These are phyloP conservation scores for Lepidopterella palustris DNA, from an alignment of 495 filamentous ascomycete species.

Conservation along the genomic window DNA sequence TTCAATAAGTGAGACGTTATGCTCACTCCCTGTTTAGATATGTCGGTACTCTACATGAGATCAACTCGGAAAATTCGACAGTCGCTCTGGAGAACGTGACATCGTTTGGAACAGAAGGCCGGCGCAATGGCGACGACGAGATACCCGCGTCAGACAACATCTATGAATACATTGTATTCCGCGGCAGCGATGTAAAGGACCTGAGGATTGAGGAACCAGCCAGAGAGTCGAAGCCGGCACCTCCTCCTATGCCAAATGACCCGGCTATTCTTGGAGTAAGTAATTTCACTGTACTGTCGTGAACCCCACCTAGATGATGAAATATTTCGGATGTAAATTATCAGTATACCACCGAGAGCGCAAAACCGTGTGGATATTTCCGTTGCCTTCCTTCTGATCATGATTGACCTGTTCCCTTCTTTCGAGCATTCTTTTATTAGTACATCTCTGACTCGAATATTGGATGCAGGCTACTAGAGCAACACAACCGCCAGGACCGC, in stretches of 20 bases:
- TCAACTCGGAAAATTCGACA: conserved; percentile 93
- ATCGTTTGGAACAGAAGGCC: conserved; percentile 89
- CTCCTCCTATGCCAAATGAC: conserved; percentile 79
- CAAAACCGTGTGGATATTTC: conserved; percentile 93
- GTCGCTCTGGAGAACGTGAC: conserved; percentile 93
- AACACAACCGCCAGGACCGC: conserved; percentile 10
- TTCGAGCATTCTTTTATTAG: background rate
- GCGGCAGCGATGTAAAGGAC: conserved; percentile 97
- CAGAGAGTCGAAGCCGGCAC: conserved; percentile 62
- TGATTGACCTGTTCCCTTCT: background rate
- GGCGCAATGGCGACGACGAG: conserved; percentile 71
- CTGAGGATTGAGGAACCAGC: conserved; percentile 79
- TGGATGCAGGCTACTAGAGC: conserved; percentile 28
- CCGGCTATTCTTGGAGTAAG: conserved; percentile 97
- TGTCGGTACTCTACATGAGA: conserved; percentile 91
- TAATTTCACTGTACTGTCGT: conserved; percentile 30
- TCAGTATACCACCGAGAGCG: conserved; percentile 68
- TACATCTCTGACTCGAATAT: background rate
- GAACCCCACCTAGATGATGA: conserved; percentile 56
- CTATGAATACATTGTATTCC: conserved; percentile 99
- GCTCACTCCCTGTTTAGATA: conserved; percentile 54
- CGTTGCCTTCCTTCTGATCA: conserved; percentile 99
- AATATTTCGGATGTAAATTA: conserved; percentile 75
- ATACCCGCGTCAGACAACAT: conserved; percentile 72
- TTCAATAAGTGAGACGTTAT: conserved; percentile 21